Percentiles rank a stretch among this genome's conserved stretches.
Evolutionary conservation across 768 basidiomycete species (phyloP).

Genomic region (Lactarius deliciosus): DNA sequence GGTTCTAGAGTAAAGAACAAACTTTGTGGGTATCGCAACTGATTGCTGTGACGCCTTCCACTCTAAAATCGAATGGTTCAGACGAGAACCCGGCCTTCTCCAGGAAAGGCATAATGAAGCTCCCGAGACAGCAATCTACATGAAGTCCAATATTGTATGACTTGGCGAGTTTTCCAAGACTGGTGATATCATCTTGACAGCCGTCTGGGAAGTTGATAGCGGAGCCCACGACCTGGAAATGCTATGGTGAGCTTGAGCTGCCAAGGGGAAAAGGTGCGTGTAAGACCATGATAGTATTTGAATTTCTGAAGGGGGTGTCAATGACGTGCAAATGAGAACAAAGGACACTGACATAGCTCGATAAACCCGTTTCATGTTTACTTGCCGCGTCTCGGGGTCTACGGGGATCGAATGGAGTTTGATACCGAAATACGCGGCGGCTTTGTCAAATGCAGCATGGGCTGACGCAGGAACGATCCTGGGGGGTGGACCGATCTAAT

Average conservation of each 20-base stretch:
- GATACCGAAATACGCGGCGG: conserved; percentile 81
- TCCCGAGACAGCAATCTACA: conserved; percentile 93
- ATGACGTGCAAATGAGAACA: conserved; percentile 5
- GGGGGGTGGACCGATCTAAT: conserved; percentile 1
- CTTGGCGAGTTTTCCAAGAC: conserved; percentile 71
- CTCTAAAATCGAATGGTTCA: conserved; percentile 83
- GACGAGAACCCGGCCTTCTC: conserved; percentile 72
- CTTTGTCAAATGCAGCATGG: conserved; percentile 96
- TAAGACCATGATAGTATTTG: conserved; percentile 82
- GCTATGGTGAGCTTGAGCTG: conserved; percentile 11
- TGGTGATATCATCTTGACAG: conserved; percentile 82
- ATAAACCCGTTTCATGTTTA: conserved; percentile 69
- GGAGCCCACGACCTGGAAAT: conserved; percentile 73
- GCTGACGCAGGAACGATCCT: conserved; percentile 84
- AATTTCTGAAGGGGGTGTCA: conserved; percentile 53
- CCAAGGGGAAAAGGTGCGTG: background rate
- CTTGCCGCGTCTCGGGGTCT: conserved; percentile 71
- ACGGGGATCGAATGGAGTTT: conserved; percentile 89
- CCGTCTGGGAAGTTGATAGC: conserved; percentile 85
- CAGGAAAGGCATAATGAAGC: conserved; percentile 92
- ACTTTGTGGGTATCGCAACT: conserved; percentile 97
- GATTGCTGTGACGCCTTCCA: conserved; percentile 89
- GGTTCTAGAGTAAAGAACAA: background rate
- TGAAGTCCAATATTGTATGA: conserved; percentile 81
- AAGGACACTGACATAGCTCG: conserved; percentile 75